A percentile compares a stretch with the other conserved stretches of the same genome.
These are phyloP conservation scores for Moringa oleifera DNA, from an alignment of 345 rosid genomes.

Conservation along the genomic window DNA sequence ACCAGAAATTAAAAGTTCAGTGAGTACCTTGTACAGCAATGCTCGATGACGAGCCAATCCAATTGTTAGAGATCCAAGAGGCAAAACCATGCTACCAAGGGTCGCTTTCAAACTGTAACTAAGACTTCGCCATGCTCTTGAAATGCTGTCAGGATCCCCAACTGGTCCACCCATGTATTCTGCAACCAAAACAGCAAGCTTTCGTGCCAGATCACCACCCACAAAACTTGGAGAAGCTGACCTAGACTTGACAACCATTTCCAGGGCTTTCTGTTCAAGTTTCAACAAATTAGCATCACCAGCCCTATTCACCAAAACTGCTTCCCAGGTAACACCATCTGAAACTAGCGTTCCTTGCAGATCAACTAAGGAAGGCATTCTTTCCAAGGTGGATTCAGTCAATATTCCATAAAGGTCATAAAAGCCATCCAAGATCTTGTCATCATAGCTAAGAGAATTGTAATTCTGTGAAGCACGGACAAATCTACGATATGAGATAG, in stretches of 20 bases:
- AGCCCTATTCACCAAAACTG: conserved; percentile 77
- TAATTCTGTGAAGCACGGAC: conserved; percentile 74
- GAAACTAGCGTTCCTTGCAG: conserved; percentile 70
- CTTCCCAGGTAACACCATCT: conserved; percentile 69
- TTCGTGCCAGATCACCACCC: conserved; percentile 47
- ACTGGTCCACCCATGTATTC: conserved; percentile 95
- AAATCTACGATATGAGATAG: conserved; percentile 55
- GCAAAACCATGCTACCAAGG: conserved; percentile 80
- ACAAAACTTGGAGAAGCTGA: conserved; percentile 36
- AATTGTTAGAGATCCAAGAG: conserved; percentile 82
- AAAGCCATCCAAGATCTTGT: conserved; percentile 95
- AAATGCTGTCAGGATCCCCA: conserved; percentile 61
- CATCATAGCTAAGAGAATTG: conserved; percentile 89
- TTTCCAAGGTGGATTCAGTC: conserved; percentile 45
- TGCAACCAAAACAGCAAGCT: conserved; percentile 76
- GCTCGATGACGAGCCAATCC: conserved; percentile 99
- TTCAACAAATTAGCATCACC: conserved; percentile 67
- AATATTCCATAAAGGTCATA: conserved; percentile 76
- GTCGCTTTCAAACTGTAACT: conserved; percentile 72
- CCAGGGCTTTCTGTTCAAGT: conserved; percentile 74
- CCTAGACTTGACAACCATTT: conserved; percentile 56
- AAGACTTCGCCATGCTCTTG: conserved; percentile 70
- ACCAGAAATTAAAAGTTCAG: neutral
- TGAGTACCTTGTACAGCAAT: conserved; percentile 78
- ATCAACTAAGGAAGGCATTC: conserved; percentile 85